These are phyloP conservation scores for Thelephora ganbajun DNA, from an alignment of 768 basidiomycete genomes.

Conservation along the genomic window DNA sequence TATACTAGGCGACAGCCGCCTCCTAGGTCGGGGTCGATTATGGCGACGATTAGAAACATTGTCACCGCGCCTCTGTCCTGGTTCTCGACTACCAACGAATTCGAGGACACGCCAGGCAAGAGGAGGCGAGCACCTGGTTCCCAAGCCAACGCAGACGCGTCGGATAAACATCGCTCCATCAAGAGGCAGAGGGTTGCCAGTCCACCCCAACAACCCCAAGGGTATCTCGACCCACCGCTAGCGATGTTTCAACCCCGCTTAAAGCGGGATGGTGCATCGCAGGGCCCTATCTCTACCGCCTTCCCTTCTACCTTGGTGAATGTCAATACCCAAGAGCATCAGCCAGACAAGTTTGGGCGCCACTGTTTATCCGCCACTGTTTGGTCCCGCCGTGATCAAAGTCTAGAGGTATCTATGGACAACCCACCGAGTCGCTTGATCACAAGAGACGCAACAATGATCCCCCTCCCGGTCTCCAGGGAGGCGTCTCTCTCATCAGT, in stretches of 20 bases:
- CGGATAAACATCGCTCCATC: slow-evolving; percentile 10
- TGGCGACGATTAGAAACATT: slow-evolving; percentile 21
- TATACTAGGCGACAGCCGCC: slow-evolving; percentile 9
- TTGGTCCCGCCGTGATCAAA: slow-evolving; percentile 30
- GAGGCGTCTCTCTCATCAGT: slow-evolving; percentile 21
- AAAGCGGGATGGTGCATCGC: background rate
- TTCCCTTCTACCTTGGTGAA: background rate
- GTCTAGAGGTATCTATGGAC: slow-evolving; percentile 57
- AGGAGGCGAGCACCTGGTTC: slow-evolving; percentile 12
- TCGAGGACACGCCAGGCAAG: slow-evolving; percentile 19
- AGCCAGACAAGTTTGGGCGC: background rate
- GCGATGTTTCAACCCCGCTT: background rate
- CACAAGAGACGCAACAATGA: slow-evolving; percentile 9
- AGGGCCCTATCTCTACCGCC: background rate
- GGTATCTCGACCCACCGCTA: slow-evolving; percentile 18
- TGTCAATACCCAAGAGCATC: background rate
- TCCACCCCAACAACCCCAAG: slow-evolving; percentile 10
- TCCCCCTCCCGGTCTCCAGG: slow-evolving; percentile 22
- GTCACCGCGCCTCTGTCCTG: slow-evolving; percentile 20
- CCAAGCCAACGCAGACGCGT: slow-evolving; percentile 3
- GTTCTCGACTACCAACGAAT: slow-evolving; percentile 12
- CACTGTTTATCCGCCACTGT: slow-evolving; percentile 1
- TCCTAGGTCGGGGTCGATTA: slow-evolving; percentile 16
- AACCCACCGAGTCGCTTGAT: slow-evolving; percentile 9
- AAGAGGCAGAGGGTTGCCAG: slow-evolving; percentile 20